Evolutionary conservation across 2,329 filamentous ascomycete genomes (phyloP).

Genomic region (Talaromyces albobiverticillius): DNA sequence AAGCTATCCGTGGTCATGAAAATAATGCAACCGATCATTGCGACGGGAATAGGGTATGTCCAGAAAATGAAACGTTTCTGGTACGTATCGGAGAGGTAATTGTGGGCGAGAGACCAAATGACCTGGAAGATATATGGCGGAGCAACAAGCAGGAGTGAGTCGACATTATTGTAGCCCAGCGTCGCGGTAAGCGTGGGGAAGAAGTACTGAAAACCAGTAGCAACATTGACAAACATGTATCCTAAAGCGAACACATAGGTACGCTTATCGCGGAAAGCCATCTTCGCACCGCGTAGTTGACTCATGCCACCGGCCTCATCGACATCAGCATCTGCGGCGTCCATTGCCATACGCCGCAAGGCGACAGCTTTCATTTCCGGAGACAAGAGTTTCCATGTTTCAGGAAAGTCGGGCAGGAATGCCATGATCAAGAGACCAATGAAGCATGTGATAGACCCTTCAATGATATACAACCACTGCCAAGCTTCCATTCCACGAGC

Average conservation of each 20-base stretch:
- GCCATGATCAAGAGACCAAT: slow-evolving; percentile 32
- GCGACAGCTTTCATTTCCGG: slow-evolving; percentile 45
- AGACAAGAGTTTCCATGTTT: slow-evolving; percentile 40
- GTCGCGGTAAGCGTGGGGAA: slow-evolving; percentile 52
- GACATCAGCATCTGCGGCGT: slow-evolving; percentile 47
- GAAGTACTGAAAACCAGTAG: slow-evolving; percentile 56
- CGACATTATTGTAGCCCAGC: slow-evolving; percentile 42
- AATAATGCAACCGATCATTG: slow-evolving; percentile 51
- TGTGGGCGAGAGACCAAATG: slow-evolving; percentile 46
- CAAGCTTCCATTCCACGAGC: slow-evolving; percentile 35
- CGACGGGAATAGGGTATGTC: slow-evolving; percentile 51
- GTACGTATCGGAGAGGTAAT: slow-evolving; percentile 43
- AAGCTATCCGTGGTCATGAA: slow-evolving; percentile 55
- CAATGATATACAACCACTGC: slow-evolving; percentile 42
- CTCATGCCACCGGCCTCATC: slow-evolving; percentile 49
- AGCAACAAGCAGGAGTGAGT: slow-evolving; percentile 52
- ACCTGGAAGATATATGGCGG: slow-evolving; percentile 57
- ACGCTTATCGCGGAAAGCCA: slow-evolving; percentile 51
- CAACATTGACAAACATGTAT: slow-evolving; percentile 50
- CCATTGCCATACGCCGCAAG: slow-evolving; percentile 46
- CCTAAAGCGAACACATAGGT: slow-evolving; percentile 45
- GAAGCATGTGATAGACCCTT: slow-evolving; percentile 34
- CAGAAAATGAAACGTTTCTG: slow-evolving; percentile 53
- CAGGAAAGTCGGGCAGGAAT: slow-evolving; percentile 40
- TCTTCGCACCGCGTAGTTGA: slow-evolving; percentile 49